Base-by-base conservation (phyloP, 2,329 filamentous ascomycete genomes). In the Mycosphaerella arachidis region DNA sequence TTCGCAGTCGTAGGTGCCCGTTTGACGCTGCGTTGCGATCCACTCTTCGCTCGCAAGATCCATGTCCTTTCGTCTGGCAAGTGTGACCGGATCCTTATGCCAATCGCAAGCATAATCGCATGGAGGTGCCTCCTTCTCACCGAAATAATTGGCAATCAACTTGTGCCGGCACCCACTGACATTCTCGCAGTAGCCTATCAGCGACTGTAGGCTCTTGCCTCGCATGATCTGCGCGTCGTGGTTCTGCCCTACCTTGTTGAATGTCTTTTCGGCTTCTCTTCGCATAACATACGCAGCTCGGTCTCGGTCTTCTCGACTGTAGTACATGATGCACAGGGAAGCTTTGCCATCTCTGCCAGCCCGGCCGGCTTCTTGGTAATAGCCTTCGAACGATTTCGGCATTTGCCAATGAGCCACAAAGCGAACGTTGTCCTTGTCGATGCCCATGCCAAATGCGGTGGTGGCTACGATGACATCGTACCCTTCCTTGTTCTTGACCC, bases 381-480 rank as follows among this genome's bases (percentile, higher is more conserved):
- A 97, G 1, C 92, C 91, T 73, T 97, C 93, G 72, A 97, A 96
- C 3, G 89, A 94, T 71, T 96, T 95, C 9, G 93, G 91, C 9
- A 96, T 82, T 60, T 91, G 89, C 92, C 93, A 97, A 75, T 97
- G 93, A 1, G 94, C 86, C 0, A 97, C 92, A 69, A 97, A 97
- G 2, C 93, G 89, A 10, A 97, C 93, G 67, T 96, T 89, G 55
- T 94, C 86, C 74, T 97, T 97, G 75, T 97, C 92, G 65, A 97
- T 97, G 29, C 93, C 93, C 93, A 97, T 97, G 2, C 93, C 93
- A 70, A 97, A 97, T 0, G 93, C 93, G 1, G 91, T 97, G 0
- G 93, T 97, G 1, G 93, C 93, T 30, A 97, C 92, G 62, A 97
- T 93, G 53, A 97, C 86, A 72, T 94, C 92, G 76, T 94, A 96